Conservation (phyloP, 2,329 filamentous ascomycete genomes). For the Fusarium transvaalense region DNA sequence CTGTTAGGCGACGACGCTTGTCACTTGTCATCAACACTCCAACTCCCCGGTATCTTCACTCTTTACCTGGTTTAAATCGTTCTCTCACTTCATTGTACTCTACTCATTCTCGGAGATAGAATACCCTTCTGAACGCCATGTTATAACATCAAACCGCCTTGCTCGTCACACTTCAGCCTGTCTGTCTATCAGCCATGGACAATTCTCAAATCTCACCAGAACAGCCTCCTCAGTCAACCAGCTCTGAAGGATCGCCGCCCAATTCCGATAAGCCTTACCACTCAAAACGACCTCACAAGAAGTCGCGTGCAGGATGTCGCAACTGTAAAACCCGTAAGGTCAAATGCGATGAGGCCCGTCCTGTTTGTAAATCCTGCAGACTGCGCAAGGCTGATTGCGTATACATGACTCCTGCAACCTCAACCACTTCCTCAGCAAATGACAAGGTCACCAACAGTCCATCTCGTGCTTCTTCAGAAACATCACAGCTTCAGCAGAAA, state of each 20-base stretch:
- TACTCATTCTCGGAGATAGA: background rate
- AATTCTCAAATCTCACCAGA: conserved; percentile 6
- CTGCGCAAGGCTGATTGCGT: conserved; percentile 62
- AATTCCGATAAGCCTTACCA: conserved; percentile 49
- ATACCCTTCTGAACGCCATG: background rate
- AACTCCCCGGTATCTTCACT: background rate
- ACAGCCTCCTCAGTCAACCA: conserved; percentile 16
- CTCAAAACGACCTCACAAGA: conserved; percentile 66
- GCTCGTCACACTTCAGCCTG: background rate
- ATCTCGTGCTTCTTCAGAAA: conserved; percentile 10
- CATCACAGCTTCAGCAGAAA: background rate
- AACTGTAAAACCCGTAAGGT: conserved; percentile 64
- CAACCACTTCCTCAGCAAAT: conserved; percentile 5
- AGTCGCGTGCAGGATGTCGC: conserved; percentile 65
- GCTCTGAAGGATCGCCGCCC: conserved; percentile 30
- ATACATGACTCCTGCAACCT: conserved; percentile 53
- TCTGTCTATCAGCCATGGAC: conserved; percentile 19
- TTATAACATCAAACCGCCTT: background rate
- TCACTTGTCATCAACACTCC: conserved; percentile 15
- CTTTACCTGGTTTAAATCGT: background rate
- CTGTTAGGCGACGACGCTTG: conserved; percentile 9
- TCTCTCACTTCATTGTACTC: background rate
- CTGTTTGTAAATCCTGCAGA: conserved; percentile 63
- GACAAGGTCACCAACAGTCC: conserved; percentile 1
- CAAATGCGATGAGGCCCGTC: conserved; percentile 64